Conservation (phyloP, 192 early-diverging fungal genomes). For the Coemansia sp. region DNA sequence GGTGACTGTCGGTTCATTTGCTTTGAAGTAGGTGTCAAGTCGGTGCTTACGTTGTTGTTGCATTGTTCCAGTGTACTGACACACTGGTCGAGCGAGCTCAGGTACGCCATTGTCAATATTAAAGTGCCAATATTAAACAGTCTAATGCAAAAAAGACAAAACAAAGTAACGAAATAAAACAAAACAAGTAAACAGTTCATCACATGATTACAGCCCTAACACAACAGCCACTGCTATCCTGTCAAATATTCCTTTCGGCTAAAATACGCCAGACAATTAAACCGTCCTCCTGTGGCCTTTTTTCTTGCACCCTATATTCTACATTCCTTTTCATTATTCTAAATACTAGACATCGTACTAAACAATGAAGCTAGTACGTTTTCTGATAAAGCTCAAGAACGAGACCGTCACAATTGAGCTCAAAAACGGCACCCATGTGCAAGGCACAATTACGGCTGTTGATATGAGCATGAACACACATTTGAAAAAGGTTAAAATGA, state of each 20-base stretch:
- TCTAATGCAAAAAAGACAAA: not conserved
- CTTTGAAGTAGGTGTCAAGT: too few species aligned
- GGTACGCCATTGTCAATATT: conserved; percentile 35
- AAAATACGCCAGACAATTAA: not conserved
- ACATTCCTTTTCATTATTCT: not conserved
- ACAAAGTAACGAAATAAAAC: not conserved
- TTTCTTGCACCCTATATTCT: not conserved
- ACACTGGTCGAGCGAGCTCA: conserved; percentile 45
- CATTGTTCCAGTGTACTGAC: conserved; percentile 32
- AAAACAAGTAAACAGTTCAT: conserved; percentile 13
- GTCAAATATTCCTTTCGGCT: not conserved
- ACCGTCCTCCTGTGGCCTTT: not conserved
- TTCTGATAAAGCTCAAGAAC: conserved; percentile 96
- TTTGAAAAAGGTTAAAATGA: conserved; percentile 98
- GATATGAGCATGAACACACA: conserved; percentile 99
- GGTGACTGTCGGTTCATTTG: too few species aligned
- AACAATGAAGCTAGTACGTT: conserved; percentile 63
- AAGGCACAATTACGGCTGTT: conserved; percentile 92
- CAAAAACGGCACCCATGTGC: conserved; percentile 97
- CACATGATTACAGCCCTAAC: conserved; percentile 20
- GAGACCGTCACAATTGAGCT: conserved; percentile 98
- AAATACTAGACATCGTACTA: not conserved
- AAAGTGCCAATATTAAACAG: not conserved
- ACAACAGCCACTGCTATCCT: not conserved
- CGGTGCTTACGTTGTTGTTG: conserved; percentile 8